phyloP scores from a whole-genome alignment of 768 basidiomycete species.

The Rossbeevera mucosa region DNA sequence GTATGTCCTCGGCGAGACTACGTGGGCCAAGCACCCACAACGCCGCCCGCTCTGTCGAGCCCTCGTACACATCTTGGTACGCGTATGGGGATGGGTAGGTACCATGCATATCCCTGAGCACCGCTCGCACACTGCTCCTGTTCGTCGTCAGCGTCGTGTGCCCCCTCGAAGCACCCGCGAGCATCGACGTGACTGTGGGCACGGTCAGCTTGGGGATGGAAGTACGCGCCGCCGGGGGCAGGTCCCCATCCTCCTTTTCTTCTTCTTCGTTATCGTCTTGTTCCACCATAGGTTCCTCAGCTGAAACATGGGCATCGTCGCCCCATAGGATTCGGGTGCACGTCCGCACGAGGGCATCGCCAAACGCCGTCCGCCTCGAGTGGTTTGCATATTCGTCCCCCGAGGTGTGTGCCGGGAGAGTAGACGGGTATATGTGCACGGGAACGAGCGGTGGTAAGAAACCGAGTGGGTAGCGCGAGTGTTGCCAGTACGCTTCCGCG shows the following conservation, averaged over 20 bases:
- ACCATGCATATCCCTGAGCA: constrained; percentile 60
- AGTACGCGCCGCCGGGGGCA: constrained; percentile 50
- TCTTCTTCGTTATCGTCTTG: not conserved
- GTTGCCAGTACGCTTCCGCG: constrained; percentile 53
- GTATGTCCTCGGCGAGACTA: constrained; percentile 37
- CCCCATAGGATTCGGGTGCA: constrained; percentile 50
- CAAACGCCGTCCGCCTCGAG: constrained; percentile 32
- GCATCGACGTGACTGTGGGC: constrained; percentile 73
- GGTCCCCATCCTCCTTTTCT: constrained; percentile 28
- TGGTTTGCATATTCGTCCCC: not conserved
- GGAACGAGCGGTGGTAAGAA: constrained; percentile 54
- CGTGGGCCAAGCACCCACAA: constrained; percentile 79
- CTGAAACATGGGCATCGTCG: constrained; percentile 20
- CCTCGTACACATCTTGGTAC: too few species aligned
- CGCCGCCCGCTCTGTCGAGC: constrained; percentile 23
- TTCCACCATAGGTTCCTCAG: too few species aligned
- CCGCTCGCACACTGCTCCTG: constrained; percentile 65
- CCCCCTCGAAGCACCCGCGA: constrained; percentile 59
- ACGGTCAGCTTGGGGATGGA: constrained; percentile 60
- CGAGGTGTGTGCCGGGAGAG: constrained; percentile 9
- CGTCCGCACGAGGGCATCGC: constrained; percentile 43
- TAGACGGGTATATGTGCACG: constrained; percentile 46
- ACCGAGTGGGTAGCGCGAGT: constrained; percentile 53
- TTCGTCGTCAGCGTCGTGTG: constrained; percentile 93
- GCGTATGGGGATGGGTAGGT: not conserved